A percentile compares a stretch with the other conserved stretches of the same genome.
phyloP scores from a whole-genome alignment of 2,329 filamentous ascomycete genomes.

The Biscogniauxia sp. region DNA sequence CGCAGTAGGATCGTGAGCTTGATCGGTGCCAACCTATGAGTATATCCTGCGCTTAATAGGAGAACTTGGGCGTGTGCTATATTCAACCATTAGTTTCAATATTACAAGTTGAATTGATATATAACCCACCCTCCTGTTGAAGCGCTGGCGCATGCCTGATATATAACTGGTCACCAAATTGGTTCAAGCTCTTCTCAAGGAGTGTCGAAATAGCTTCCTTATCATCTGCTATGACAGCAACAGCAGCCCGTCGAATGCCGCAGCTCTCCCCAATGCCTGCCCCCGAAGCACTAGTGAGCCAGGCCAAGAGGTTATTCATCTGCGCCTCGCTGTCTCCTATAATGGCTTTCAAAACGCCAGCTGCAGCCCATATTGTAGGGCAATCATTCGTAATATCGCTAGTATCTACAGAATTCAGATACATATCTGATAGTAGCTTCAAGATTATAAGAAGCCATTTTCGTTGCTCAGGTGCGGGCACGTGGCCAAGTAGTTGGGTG shows the following conservation, averaged over 20 bases:
- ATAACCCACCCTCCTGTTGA: slow-evolving; percentile 76
- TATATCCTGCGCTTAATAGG: slow-evolving; percentile 73
- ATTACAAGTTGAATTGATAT: background rate
- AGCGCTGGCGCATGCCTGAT: slow-evolving; percentile 81
- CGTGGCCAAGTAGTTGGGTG: slow-evolving; percentile 32
- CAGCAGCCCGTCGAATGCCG: slow-evolving; percentile 64
- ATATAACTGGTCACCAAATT: slow-evolving; percentile 84
- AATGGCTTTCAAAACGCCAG: slow-evolving; percentile 53
- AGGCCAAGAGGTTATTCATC: slow-evolving; percentile 57
- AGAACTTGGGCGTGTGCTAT: slow-evolving; percentile 76
- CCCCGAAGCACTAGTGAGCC: slow-evolving; percentile 63
- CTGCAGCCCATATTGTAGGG: slow-evolving; percentile 53
- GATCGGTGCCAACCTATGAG: slow-evolving; percentile 64
- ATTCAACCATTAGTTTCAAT: slow-evolving; percentile 14
- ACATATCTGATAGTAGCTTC: slow-evolving; percentile 44
- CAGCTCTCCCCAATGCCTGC: slow-evolving; percentile 63
- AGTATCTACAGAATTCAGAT: slow-evolving; percentile 37
- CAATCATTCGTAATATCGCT: slow-evolving; percentile 32
- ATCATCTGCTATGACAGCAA: slow-evolving; percentile 55
- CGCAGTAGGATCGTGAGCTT: slow-evolving; percentile 68
- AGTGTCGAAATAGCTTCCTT: slow-evolving; percentile 52
- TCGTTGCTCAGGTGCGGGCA: slow-evolving; percentile 44
- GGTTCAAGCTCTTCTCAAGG: slow-evolving; percentile 65
- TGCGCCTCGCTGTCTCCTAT: slow-evolving; percentile 46
- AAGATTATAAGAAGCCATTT: slow-evolving; percentile 40